Evolutionary conservation across 768 basidiomycete species (phyloP).

Genomic region (Trametes cinnabarina): DNA sequence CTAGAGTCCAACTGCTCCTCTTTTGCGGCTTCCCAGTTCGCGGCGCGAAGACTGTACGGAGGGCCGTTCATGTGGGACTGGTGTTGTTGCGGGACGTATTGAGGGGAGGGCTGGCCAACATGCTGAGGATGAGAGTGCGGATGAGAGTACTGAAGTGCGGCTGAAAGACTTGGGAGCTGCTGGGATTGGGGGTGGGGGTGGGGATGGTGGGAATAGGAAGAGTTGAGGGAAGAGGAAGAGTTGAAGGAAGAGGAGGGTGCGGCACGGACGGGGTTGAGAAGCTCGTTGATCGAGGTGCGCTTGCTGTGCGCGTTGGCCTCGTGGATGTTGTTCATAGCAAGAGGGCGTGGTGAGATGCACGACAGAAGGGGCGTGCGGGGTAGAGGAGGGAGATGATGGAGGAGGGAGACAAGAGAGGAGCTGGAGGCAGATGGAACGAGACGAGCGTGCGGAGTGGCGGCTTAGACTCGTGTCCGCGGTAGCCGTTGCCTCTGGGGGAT

Average conservation of each 20-base stretch:
- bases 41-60: slow-evolving; percentile 56
- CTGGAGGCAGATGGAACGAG: background rate
- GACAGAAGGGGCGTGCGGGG: slow-evolving; percentile 3
- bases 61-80: slow-evolving; percentile 20
- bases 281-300: slow-evolving; percentile 50
- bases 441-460: background rate
- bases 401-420: background rate
- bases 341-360: slow-evolving; percentile 2
- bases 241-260: slow-evolving; percentile 34
- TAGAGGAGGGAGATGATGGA: background rate
- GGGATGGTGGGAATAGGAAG: too few relatives aligned
- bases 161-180: slow-evolving; percentile 24
- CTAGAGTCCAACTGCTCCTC: slow-evolving; percentile 35
- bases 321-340: slow-evolving; percentile 39
- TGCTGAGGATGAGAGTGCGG: slow-evolving; percentile 27
- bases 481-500: too few relatives aligned
- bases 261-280: slow-evolving; percentile 46
- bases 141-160: slow-evolving; percentile 27
- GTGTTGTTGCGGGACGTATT: slow-evolving; percentile 13
- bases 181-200: slow-evolving; percentile 27
- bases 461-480: too few relatives aligned
- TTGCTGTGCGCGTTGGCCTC: slow-evolving; percentile 39
- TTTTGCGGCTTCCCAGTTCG: slow-evolving; percentile 52
- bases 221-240: slow-evolving; percentile 18
- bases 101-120: slow-evolving; percentile 3